Conservation (phyloP, 352 stramenopile species). For the Phytopythium montanum region DNA sequence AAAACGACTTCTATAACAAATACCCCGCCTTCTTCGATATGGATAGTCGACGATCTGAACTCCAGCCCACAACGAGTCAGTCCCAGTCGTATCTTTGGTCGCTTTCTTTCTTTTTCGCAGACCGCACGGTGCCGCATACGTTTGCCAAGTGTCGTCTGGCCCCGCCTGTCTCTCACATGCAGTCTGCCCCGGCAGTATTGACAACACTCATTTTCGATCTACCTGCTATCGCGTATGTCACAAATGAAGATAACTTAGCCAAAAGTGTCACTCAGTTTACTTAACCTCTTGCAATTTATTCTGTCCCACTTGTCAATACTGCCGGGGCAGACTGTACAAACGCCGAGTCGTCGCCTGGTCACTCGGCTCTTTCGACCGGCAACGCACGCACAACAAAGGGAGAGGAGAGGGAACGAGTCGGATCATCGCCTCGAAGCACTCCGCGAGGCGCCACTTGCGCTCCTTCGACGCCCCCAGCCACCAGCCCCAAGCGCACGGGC, state of each 20-base stretch:
- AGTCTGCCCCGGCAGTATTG: no score
- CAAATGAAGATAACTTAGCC: no score
- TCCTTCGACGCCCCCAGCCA: neutral
- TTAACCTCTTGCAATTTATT: no score
- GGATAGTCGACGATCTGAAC: neutral
- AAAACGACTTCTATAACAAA: neutral
- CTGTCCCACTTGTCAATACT: no score
- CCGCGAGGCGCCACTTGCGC: no score
- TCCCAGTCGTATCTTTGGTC: constrained; percentile 2
- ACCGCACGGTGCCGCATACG: neutral
- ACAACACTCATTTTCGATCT: no score
- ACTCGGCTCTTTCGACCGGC: neutral
- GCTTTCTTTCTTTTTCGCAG: neutral
- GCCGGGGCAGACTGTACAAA: neutral
- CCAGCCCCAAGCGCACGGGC: neutral
- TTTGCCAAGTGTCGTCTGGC: neutral
- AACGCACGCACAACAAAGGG: no score
- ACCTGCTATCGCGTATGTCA: no score
- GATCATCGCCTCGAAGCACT: no score
- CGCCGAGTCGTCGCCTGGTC: neutral
- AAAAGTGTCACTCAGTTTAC: no score
- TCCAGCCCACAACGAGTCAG: constrained; percentile 1
- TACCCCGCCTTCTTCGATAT: neutral
- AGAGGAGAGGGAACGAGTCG: no score
- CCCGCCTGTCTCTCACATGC: constrained; percentile 1